A percentile compares a stretch with the other conserved stretches of the same genome.
Evolutionary conservation across 1,284 basidiomycete species (phyloP).

Genomic region (Polyporus tsugae): DNA sequence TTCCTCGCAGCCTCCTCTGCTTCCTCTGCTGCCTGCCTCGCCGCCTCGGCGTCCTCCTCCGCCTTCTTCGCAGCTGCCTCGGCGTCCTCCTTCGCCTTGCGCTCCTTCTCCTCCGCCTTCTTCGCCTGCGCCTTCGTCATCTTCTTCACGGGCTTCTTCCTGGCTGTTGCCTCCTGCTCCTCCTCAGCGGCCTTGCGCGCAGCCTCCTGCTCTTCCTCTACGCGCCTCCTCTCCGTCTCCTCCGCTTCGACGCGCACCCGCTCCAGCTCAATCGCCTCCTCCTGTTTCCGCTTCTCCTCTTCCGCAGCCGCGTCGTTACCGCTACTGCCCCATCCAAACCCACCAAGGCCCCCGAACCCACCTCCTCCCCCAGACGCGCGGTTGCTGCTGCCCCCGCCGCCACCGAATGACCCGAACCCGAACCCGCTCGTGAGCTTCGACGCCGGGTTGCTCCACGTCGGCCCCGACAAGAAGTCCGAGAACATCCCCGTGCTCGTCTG

Average conservation of each 20-base stretch:
- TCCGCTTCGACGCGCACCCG: slow-evolving; percentile 24
- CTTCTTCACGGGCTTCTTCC: slow-evolving; percentile 34
- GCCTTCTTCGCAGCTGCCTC: slow-evolving; percentile 16
- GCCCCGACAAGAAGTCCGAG: slow-evolving; percentile 35
- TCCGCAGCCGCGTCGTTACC: slow-evolving; percentile 24
- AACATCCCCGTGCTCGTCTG: slow-evolving; percentile 31
- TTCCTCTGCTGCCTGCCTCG: slow-evolving; percentile 45
- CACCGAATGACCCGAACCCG: slow-evolving; percentile 24
- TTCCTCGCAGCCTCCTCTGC: slow-evolving; percentile 15
- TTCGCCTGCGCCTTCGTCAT: slow-evolving; percentile 29
- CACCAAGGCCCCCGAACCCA: slow-evolving; percentile 23
- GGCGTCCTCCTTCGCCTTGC: slow-evolving; percentile 21
- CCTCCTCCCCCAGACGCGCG: slow-evolving; percentile 17
- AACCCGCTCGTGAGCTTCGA: slow-evolving; percentile 17
- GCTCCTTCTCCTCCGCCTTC: slow-evolving; percentile 29
- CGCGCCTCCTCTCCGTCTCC: slow-evolving; percentile 25
- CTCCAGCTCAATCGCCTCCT: slow-evolving; percentile 13
- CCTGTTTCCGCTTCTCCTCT: slow-evolving; percentile 25
- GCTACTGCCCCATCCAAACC: slow-evolving; percentile 27
- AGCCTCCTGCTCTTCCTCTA: slow-evolving; percentile 25
- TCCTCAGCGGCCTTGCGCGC: slow-evolving; percentile 16
- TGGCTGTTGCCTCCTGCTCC: slow-evolving; percentile 25
- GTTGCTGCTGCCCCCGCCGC: slow-evolving; percentile 14
- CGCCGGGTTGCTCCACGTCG: slow-evolving; percentile 25
- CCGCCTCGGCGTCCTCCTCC: slow-evolving; percentile 51